phyloP scores from a whole-genome alignment of 2,329 filamentous ascomycete species.

The Teratosphaeria viscida region DNA sequence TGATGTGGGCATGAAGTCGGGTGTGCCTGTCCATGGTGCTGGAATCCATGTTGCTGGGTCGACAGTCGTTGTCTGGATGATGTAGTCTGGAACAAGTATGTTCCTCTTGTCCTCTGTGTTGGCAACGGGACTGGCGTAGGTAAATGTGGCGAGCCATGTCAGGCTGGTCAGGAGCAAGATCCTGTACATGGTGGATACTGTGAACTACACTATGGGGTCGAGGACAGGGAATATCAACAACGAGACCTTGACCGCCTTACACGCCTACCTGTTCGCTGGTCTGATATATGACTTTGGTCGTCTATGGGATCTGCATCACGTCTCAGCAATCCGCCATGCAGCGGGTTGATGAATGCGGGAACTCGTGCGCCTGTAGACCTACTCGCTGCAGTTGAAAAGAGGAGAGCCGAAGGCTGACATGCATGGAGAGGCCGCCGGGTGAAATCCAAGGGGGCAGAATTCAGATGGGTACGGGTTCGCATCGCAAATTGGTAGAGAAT shows the following conservation, averaged over 20 bases:
- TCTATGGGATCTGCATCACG: background rate
- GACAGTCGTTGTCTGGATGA: constrained; percentile 1
- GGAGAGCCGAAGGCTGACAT: constrained; percentile 1
- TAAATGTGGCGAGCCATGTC: background rate
- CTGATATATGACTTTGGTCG: background rate
- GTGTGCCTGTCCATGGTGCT: constrained; percentile 1
- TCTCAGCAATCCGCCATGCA: background rate
- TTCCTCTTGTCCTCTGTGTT: constrained; percentile 1
- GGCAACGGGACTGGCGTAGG: constrained; percentile 1
- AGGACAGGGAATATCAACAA: background rate
- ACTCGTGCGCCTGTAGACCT: background rate
- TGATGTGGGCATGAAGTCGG: background rate
- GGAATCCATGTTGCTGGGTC: constrained; percentile 2
- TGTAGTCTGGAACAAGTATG: constrained; percentile 3
- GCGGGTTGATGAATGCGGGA: background rate
- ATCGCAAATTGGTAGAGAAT: background rate
- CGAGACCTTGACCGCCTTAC: background rate
- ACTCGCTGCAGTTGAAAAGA: background rate
- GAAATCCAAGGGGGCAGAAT: background rate
- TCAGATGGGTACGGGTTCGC: background rate
- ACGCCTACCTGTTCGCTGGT: background rate
- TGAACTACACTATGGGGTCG: background rate
- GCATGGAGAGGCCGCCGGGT: background rate
- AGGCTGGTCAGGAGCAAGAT: background rate
- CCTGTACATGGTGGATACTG: background rate